These are phyloP conservation scores for Fraxinus ornus DNA, from an alignment of 305 asterid species.

Conservation along the genomic window DNA sequence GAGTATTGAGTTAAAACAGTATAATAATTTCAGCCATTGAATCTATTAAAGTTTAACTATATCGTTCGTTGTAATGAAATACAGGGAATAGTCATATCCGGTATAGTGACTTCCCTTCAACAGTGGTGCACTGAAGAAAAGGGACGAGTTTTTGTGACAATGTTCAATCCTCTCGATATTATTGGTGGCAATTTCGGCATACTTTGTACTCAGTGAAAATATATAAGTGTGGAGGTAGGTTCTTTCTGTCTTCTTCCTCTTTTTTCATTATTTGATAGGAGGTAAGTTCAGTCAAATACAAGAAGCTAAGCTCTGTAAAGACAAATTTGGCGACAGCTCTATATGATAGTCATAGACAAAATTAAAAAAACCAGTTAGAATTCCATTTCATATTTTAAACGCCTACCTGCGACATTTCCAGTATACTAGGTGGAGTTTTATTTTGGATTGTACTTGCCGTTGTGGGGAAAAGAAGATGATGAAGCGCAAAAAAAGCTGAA, in stretches of 20 bases:
- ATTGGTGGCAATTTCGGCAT: background rate
- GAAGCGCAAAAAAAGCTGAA: constrained; percentile 27
- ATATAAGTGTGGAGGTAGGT: constrained; percentile 5
- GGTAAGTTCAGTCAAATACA: too few relatives aligned
- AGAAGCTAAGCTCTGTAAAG: too few relatives aligned
- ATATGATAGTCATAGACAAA: too few relatives aligned
- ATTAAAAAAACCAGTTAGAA: background rate
- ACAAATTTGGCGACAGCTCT: too few relatives aligned
- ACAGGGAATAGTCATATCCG: constrained; percentile 64
- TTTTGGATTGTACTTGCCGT: constrained; percentile 58
- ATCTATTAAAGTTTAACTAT: background rate
- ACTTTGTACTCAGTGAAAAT: too few relatives aligned
- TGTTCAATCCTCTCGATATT: constrained; percentile 66
- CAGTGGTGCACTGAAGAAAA: constrained; percentile 66
- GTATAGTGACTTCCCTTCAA: constrained; percentile 47
- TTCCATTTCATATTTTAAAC: background rate
- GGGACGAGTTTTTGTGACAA: constrained; percentile 71
- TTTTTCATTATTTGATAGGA: too few relatives aligned
- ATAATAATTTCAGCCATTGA: background rate
- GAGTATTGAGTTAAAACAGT: constrained; percentile 21
- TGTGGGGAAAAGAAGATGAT: constrained; percentile 70
- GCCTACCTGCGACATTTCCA: constrained; percentile 28
- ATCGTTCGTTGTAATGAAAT: background rate
- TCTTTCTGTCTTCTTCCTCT: background rate
- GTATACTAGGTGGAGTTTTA: constrained; percentile 57